Conservation (phyloP, 371 early-diverging fungal species). For the Chytridium lagenaria region DNA sequence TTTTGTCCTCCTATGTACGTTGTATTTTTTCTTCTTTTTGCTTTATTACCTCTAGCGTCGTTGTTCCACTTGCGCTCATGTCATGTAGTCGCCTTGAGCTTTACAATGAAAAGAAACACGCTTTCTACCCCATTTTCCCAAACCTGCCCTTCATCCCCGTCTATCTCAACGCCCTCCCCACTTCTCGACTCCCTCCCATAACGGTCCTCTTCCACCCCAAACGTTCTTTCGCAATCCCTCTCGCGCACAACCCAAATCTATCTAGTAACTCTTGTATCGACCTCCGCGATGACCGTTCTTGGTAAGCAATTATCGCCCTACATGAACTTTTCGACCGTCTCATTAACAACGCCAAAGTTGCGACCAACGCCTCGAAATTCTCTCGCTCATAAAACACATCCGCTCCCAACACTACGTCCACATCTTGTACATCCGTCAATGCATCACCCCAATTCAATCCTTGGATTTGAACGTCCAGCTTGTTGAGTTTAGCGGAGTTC, state of each 20-base stretch:
- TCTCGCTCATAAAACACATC: constrained; percentile 47
- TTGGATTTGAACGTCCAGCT: constrained; percentile 3
- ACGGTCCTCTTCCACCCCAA: constrained; percentile 15
- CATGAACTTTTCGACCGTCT: constrained; percentile 4
- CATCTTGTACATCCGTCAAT: neutral
- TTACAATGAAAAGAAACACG: constrained; percentile 20
- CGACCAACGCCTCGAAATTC: constrained; percentile 36
- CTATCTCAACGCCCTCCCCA: neutral
- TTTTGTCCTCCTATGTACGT: no score
- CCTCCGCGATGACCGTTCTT: constrained; percentile 40
- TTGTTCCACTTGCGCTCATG: no score
- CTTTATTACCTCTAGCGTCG: no score
- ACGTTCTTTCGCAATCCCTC: constrained; percentile 11
- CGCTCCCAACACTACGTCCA: constrained; percentile 39
- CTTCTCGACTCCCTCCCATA: neutral
- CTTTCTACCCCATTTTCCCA: constrained; percentile 18
- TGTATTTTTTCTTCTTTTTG: constrained; percentile 9
- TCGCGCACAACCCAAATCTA: constrained; percentile 34
- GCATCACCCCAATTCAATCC: constrained; percentile 40
- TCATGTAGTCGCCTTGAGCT: no score
- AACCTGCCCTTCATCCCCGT: neutral
- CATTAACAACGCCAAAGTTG: constrained; percentile 38
- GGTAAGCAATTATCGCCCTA: constrained; percentile 38
- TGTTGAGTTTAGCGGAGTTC: constrained; percentile 16
- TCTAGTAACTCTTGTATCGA: constrained; percentile 40